Evolutionary conservation across 2,329 filamentous ascomycete genomes (phyloP), one percentile per base, ranked within the genome.

Genomic region (Phialophora tarda): DNA sequence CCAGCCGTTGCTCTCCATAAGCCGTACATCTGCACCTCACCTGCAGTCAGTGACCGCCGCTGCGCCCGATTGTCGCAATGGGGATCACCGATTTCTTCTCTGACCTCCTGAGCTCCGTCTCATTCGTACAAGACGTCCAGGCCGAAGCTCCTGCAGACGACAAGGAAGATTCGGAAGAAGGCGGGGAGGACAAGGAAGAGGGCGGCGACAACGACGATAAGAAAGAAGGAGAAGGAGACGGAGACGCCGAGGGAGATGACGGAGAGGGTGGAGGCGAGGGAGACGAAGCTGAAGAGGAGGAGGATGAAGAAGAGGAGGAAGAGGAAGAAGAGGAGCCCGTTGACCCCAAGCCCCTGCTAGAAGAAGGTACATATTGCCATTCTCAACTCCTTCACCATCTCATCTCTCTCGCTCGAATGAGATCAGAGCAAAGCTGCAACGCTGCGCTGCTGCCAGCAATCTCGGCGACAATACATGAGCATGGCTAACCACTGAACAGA

Each of bases 281-380:
- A 69, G 90, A 81, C 50, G 90, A 89, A 30, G 89, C 90, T 54
- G 89, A 90, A 38, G 89, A 91, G 38, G 91, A 85, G 38, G 87
- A 90, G 54, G 89, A 90, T 38, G 89, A 91, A 38, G 91, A 90
- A 55, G 89, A 90, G 34, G 89, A 91, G 38, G 91, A 95, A 61
- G 91, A 94, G 69, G 90, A 93, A 68, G 89, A 92, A 69, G 90
- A 93, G 71, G 91, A 95, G 83, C 83, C 87, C 69, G 88, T 90
- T 74, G 94, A 98, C 79, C 88, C 90, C 74, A 96, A 96, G 86
- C 91, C 93, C 69, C 86, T 87, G 80, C 82, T 98, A 69, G 91
- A 96, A 82, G 92, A 96, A 87, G 93, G 95, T 98, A 81, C 85
- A 92, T 89, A 92, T 89, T 1, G 21, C 48, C 23, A 54, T 54